Conservation (phyloP, 2,329 filamentous ascomycete species). For the Fusarium cicatricum region DNA sequence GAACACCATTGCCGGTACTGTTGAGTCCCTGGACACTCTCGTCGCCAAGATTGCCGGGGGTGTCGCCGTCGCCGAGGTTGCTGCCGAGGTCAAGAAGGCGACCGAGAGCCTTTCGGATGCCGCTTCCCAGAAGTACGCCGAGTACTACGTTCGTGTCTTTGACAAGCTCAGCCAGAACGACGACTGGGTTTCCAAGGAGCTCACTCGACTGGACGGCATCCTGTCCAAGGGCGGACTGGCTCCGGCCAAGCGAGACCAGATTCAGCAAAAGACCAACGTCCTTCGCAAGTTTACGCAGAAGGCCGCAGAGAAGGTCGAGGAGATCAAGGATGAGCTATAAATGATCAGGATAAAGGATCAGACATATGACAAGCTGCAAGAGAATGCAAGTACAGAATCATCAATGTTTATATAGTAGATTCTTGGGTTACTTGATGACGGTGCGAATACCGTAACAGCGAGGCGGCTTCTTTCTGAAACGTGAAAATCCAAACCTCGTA, state of each 20-base stretch:
- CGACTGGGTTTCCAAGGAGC: constrained; percentile 85
- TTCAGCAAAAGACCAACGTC: constrained; percentile 88
- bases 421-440: constrained; percentile 32
- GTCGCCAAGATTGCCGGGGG: constrained; percentile 77
- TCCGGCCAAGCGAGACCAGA: constrained; percentile 86
- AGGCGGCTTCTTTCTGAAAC: constrained; percentile 15
- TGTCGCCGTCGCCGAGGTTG: constrained; percentile 67
- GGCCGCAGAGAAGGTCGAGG: constrained; percentile 68
- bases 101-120: constrained; percentile 70
- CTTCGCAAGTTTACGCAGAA: constrained; percentile 77
- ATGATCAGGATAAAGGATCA: constrained; percentile 41
- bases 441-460: constrained; percentile 20
- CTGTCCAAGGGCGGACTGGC: constrained; percentile 87
- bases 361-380: constrained; percentile 7
- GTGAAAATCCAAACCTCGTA: constrained; percentile 17
- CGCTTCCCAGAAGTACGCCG: constrained; percentile 77
- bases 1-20: constrained; percentile 80
- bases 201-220: constrained; percentile 79
- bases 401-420: constrained; percentile 29
- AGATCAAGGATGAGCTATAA: constrained; percentile 56
- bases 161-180: constrained; percentile 83
- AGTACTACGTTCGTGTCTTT: constrained; percentile 94
- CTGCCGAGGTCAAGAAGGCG: constrained; percentile 76
- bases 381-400: constrained; percentile 19
- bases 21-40: constrained; percentile 79